Evolutionary conservation across 441 rosid genomes (phyloP).

Genomic region (Populus trichocarpa): DNA sequence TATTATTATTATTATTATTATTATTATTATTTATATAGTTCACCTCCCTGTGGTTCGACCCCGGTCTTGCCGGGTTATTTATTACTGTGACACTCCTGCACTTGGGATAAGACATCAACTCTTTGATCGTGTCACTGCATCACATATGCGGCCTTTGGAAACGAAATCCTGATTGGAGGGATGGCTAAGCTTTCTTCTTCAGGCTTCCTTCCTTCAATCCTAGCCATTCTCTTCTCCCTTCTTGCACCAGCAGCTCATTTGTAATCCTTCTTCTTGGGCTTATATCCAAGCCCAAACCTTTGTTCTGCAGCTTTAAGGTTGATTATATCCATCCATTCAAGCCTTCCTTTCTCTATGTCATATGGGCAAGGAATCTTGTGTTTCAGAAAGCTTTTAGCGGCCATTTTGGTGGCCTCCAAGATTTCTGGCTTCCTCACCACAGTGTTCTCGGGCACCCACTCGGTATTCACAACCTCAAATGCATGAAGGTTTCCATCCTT

Average conservation of each 20-base stretch:
- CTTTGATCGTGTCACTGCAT: too few species aligned
- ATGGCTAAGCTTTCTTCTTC: background rate
- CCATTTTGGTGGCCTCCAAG: background rate
- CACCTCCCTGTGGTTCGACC: too few species aligned
- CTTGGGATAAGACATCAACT: too few species aligned
- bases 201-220: background rate
- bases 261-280: background rate
- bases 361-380: background rate
- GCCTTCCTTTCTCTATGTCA: accelerated
- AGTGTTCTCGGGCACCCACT: background rate
- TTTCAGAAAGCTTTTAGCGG: too few species aligned
- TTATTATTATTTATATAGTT: too few species aligned
- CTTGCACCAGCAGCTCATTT: background rate
- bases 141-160: background rate
- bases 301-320: accelerated
- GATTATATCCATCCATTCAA: background rate
- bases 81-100: too few species aligned
- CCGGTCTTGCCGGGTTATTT: too few species aligned
- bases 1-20: too few species aligned
- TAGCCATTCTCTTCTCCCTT: background rate
- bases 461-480: too few species aligned
- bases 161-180: background rate
- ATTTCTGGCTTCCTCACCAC: background rate
- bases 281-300: background rate
- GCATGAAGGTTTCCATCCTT: background rate